Percentiles rank a stretch among this genome's conserved stretches.
These are phyloP conservation scores for Phymatotrichopsis omnivora DNA, from an alignment of 2,329 filamentous ascomycete species.

Conservation along the genomic window DNA sequence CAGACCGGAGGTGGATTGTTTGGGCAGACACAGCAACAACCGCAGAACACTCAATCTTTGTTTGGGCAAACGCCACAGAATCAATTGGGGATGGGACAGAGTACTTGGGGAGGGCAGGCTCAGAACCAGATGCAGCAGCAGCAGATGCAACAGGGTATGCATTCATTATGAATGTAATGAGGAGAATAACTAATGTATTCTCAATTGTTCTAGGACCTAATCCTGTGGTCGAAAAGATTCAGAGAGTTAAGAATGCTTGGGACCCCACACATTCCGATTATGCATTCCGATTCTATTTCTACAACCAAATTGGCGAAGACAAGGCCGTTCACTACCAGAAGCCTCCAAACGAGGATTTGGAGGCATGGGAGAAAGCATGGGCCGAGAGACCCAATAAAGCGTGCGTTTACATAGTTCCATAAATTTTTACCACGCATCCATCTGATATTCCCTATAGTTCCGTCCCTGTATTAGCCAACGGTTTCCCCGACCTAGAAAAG, in stretches of 20 bases:
- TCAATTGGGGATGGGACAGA: too few relatives aligned
- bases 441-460: conserved; percentile 22
- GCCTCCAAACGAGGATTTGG: conserved; percentile 55
- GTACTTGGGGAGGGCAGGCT: too few relatives aligned
- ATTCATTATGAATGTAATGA: conserved; percentile 4
- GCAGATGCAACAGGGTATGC: conserved; percentile 24
- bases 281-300: conserved; percentile 74
- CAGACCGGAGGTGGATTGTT: conserved; percentile 17
- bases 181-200: background rate
- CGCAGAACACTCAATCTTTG: conserved; percentile 10
- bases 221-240: conserved; percentile 63
- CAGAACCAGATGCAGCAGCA: conserved; percentile 15
- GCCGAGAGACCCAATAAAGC: conserved; percentile 66
- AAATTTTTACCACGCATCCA: background rate
- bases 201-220: conserved; percentile 53
- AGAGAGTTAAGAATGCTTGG: conserved; percentile 63
- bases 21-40: conserved; percentile 10
- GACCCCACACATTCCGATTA: conserved; percentile 57
- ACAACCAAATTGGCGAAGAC: conserved; percentile 63
- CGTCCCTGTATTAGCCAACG: conserved; percentile 62
- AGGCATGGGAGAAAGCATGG: conserved; percentile 75
- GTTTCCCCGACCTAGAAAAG: conserved; percentile 61
- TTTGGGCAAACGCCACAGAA: too few relatives aligned
- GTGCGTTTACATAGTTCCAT: conserved; percentile 39
- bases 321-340: conserved; percentile 41